Conservation (phyloP, 441 rosid genomes). For the Biscutella laevigata region DNA sequence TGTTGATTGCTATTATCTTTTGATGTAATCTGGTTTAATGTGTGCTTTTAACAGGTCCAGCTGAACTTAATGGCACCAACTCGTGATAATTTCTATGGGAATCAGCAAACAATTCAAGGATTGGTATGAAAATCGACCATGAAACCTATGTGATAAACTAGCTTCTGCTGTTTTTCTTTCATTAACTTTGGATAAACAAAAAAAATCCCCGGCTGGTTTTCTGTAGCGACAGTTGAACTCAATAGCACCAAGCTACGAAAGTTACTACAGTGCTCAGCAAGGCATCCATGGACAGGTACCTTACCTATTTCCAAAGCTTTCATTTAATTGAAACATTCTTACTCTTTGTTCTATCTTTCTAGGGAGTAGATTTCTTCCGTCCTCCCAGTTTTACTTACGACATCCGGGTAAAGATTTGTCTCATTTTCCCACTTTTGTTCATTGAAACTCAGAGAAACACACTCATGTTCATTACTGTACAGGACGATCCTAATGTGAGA, state of each 20-base stretch:
- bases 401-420: slow-evolving; percentile 46
- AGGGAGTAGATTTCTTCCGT: slow-evolving; percentile 73
- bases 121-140: slow-evolving; percentile 50
- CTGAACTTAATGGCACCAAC: slow-evolving; percentile 78
- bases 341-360: slow-evolving; percentile 6
- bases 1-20: slow-evolving; percentile 1
- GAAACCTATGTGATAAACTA: not conserved
- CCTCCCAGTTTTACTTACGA: slow-evolving; percentile 46
- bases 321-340: not conserved
- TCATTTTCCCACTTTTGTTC: not conserved
- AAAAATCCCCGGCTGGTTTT: slow-evolving; percentile 14
- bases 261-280: slow-evolving; percentile 58
- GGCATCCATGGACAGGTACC: slow-evolving; percentile 74
- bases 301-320: slow-evolving; percentile 4
- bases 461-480: slow-evolving; percentile 11
- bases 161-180: slow-evolving; percentile 15
- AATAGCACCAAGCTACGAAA: slow-evolving; percentile 68
- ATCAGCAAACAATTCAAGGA: slow-evolving; percentile 73
- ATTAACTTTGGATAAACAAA: slow-evolving; percentile 20
- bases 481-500: slow-evolving; percentile 80
- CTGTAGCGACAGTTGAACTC: slow-evolving; percentile 74
- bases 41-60: slow-evolving; percentile 50
- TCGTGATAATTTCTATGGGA: slow-evolving; percentile 61
- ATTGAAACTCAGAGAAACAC: not conserved
- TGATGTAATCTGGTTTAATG: not conserved